These are phyloP conservation scores for Penicillium soppii DNA, from an alignment of 495 filamentous ascomycete genomes.

Conservation along the genomic window DNA sequence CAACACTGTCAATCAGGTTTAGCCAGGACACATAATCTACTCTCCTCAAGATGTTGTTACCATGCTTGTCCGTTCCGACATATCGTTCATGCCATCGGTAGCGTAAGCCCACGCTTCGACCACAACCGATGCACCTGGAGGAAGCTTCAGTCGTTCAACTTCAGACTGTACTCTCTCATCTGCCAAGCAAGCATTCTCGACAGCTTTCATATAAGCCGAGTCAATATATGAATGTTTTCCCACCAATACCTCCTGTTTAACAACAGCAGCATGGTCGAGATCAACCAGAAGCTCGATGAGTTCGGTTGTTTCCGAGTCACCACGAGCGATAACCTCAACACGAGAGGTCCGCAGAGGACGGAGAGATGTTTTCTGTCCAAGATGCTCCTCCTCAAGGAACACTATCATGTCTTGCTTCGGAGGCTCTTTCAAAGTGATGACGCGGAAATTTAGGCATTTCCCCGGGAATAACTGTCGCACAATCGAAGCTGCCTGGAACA, in stretches of 20 bases:
- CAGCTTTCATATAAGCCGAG: slow-evolving; percentile 29
- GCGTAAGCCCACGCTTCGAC: slow-evolving; percentile 41
- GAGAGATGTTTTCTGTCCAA: not conserved
- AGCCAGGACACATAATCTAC: too few species aligned
- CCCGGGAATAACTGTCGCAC: slow-evolving; percentile 3
- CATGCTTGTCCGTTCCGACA: slow-evolving; percentile 31
- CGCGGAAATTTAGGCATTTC: slow-evolving; percentile 14
- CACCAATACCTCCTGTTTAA: slow-evolving; percentile 10
- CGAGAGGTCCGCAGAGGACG: slow-evolving; percentile 19
- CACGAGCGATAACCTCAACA: slow-evolving; percentile 17
- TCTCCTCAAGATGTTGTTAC: slow-evolving; percentile 7
- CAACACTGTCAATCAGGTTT: slow-evolving; percentile 22
- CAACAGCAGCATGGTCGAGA: slow-evolving; percentile 8
- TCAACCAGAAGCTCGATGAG: slow-evolving; percentile 20
- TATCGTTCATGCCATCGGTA: slow-evolving; percentile 40
- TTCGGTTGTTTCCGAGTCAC: slow-evolving; percentile 7
- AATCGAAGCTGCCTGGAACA: slow-evolving; percentile 13
- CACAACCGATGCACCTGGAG: slow-evolving; percentile 26
- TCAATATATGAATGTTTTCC: slow-evolving; percentile 34
- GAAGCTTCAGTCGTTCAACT: slow-evolving; percentile 26
- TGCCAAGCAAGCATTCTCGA: slow-evolving; percentile 26
- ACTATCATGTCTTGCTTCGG: slow-evolving; percentile 25
- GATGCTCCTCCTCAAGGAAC: slow-evolving; percentile 24
- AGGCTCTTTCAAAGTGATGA: slow-evolving; percentile 29
- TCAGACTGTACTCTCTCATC: slow-evolving; percentile 20